These are phyloP conservation scores for Golubevia pallescens DNA, from an alignment of 1,284 basidiomycete genomes.

Conservation along the genomic window DNA sequence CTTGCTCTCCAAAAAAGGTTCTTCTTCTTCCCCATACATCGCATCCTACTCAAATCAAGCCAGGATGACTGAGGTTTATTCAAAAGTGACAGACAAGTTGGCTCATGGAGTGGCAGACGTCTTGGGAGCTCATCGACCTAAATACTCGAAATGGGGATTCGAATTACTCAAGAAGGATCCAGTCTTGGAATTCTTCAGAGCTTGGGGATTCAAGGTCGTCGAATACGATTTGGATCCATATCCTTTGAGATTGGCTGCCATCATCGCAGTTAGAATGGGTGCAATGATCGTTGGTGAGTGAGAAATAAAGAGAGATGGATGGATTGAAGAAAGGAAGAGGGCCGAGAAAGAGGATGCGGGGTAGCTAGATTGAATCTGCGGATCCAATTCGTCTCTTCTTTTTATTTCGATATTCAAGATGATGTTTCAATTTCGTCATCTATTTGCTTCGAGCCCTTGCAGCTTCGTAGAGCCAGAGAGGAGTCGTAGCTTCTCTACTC, in stretches of 20 bases:
- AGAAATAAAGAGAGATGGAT: too few species aligned
- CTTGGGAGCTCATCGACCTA: background rate
- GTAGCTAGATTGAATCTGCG: too few species aligned
- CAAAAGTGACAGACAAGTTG: background rate
- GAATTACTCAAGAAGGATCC: constrained; percentile 10
- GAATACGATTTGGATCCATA: constrained; percentile 49
- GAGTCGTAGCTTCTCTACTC: too few species aligned
- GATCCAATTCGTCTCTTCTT: too few species aligned
- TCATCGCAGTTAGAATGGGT: constrained; percentile 28
- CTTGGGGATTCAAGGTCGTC: constrained; percentile 20
- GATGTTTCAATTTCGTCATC: too few species aligned
- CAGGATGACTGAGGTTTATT: background rate
- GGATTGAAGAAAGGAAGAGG: too few species aligned
- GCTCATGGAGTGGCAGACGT: background rate
- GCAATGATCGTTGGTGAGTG: constrained; percentile 29
- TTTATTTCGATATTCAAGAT: too few species aligned
- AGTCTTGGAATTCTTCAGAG: constrained; percentile 8
- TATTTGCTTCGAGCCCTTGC: too few species aligned
- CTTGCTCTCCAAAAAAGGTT: too few species aligned
- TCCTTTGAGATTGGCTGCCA: constrained; percentile 23
- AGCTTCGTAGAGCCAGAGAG: too few species aligned
- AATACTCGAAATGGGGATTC: background rate
- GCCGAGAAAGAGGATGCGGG: too few species aligned
- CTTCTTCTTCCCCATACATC: background rate
- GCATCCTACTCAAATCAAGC: background rate